These are phyloP conservation scores for Cladosporium sp. DNA, from an alignment of 2,329 filamentous ascomycete species.

Conservation along the genomic window DNA sequence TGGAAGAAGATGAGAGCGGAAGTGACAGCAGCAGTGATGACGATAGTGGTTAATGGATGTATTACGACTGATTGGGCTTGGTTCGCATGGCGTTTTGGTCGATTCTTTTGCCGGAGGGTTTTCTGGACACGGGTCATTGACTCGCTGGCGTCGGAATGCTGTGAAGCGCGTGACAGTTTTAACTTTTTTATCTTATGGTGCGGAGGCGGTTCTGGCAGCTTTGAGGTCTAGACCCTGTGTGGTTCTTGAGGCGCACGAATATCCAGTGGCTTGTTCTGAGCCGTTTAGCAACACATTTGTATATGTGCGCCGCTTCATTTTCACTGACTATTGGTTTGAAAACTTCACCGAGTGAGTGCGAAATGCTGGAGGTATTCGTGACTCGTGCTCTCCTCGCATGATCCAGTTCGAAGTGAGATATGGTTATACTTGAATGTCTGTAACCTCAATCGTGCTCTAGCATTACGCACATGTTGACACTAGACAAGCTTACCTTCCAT, in stretches of 20 bases:
- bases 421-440: not conserved
- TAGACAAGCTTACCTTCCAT: too few relatives aligned
- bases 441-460: too few relatives aligned
- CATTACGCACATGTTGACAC: too few relatives aligned
- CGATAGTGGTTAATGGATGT: not conserved
- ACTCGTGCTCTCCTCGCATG: not conserved
- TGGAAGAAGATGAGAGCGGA: constrained; percentile 68
- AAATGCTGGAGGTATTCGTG: not conserved
- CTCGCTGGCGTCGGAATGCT: not conserved
- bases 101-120: not conserved
- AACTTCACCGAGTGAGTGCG: not conserved
- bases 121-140: not conserved
- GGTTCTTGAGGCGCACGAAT: not conserved
- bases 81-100: constrained; percentile 1
- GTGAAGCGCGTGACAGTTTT: not conserved
- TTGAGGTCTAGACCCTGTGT: not conserved
- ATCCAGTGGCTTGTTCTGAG: not conserved
- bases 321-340: not conserved
- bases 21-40: constrained; percentile 45
- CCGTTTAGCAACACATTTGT: not conserved
- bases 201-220: not conserved
- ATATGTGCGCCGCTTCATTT: not conserved
- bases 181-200: not conserved
- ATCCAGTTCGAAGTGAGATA: not conserved
- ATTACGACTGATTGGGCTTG: not conserved